Evolutionary conservation across 257 asterid species (phyloP), one percentile per base, ranked within the genome.

Genomic region (Coffea canephora): DNA sequence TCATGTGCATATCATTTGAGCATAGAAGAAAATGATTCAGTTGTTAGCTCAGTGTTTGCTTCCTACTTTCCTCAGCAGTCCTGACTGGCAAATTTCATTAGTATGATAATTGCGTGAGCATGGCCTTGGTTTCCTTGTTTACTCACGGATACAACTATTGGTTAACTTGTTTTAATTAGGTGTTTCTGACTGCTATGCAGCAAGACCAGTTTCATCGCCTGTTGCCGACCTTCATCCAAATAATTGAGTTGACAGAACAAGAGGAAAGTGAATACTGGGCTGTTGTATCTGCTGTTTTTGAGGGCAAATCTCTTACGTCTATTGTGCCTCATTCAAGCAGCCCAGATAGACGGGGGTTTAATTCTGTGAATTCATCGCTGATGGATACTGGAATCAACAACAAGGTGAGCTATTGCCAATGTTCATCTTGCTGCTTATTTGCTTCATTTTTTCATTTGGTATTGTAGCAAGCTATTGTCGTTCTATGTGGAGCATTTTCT

Each of bases 201-300:
- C 93, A 92, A 92, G 99, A 95, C 85, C 97, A 93, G 79, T 95
- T 95, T 84, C 85, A 89, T 87, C 92, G 98, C 46, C 85, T 89
- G 64, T 73, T 92, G 81, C 98, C 99, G 6, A 95, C 98, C 74
- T 95, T 90, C 89, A 93, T 95, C 90, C 98, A 93, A 92, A 85
- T 95, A 75, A 89, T 92, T 82, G 97, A 93, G 85, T 82, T 91
- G 87, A 89, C 97, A 12, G 96, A 91, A 85, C 84, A 84, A 81
- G 98, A 95, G 88, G 97, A 93, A 84, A 84, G 79, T 48, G 91
- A 88, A 85, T 95, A 95, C 81, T 82, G 98, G 96, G 87, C 79
- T 73, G 90, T 93, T 77, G 86, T 91, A 77, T 88, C 98, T 41
- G 91, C 95, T 83, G 94, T 90, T 74, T 89, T 84, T 57, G 96